Percentiles rank a stretch among this genome's conserved stretches.
These are phyloP conservation scores for Fusarium sacchari DNA, from an alignment of 2,329 filamentous ascomycete genomes.

Conservation along the genomic window DNA sequence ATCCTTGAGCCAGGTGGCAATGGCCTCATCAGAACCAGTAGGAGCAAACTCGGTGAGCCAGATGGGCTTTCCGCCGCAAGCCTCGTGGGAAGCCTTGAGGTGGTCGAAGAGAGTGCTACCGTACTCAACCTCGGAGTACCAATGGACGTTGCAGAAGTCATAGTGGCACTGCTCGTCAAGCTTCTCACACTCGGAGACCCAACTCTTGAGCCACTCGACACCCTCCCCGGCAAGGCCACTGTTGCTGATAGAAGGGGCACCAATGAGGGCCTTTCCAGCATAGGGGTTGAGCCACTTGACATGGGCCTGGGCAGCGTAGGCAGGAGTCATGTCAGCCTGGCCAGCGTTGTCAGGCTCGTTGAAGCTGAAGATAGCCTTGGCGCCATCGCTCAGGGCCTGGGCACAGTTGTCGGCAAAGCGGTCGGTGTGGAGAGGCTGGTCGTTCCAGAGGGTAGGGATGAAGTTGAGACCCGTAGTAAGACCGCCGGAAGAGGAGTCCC, in stretches of 20 bases:
- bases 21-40: slow-evolving; percentile 52
- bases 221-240: slow-evolving; percentile 61
- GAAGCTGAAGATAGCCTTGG: slow-evolving; percentile 70
- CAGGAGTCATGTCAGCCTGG: slow-evolving; percentile 69
- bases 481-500: slow-evolving; percentile 61
- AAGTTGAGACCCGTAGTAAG: slow-evolving; percentile 61
- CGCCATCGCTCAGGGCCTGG: slow-evolving; percentile 62
- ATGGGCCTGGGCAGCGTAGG: slow-evolving; percentile 62
- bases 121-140: slow-evolving; percentile 65
- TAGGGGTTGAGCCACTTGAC: slow-evolving; percentile 66
- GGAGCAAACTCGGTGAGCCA: slow-evolving; percentile 75
- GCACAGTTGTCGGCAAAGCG: slow-evolving; percentile 63
- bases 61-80: slow-evolving; percentile 59
- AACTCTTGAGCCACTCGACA: slow-evolving; percentile 65
- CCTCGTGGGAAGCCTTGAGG: slow-evolving; percentile 57
- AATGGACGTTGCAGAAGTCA: slow-evolving; percentile 72
- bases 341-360: slow-evolving; percentile 74
- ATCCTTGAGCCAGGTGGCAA: slow-evolving; percentile 59
- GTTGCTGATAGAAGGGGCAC: slow-evolving; percentile 71
- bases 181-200: slow-evolving; percentile 61
- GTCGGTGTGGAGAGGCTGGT: slow-evolving; percentile 55
- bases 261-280: slow-evolving; percentile 62
- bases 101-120: slow-evolving; percentile 64
- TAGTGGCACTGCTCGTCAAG: slow-evolving; percentile 56
- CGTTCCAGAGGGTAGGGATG: slow-evolving; percentile 74